Conservation (phyloP, 768 basidiomycete species). For the Rhodosporidiobolus odoratus region DNA sequence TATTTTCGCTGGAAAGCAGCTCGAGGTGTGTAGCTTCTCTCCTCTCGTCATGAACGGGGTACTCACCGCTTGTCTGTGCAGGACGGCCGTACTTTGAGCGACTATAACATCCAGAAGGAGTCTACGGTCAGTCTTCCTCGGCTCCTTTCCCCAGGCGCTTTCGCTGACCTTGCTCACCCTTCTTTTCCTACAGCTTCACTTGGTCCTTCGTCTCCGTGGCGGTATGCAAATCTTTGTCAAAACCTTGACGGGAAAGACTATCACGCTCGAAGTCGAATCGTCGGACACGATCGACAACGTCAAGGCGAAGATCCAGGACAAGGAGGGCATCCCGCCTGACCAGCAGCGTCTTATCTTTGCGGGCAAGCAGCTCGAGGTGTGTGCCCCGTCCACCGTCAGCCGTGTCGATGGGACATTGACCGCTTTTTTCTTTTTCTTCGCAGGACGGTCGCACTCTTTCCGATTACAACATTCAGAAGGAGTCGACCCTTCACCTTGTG, state of each 20-base stretch:
- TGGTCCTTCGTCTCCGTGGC: constrained; percentile 86
- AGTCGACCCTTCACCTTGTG: constrained; percentile 94
- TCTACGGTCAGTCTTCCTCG: constrained; percentile 63
- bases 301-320: constrained; percentile 89
- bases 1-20: constrained; percentile 98
- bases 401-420: no score
- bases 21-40: no score
- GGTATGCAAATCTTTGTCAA: constrained; percentile 82
- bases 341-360: constrained; percentile 86
- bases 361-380: constrained; percentile 77
- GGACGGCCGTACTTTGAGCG: constrained; percentile 75
- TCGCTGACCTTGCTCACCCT: no score
- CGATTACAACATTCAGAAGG: constrained; percentile 98
- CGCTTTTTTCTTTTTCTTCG: no score
- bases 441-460: constrained; percentile 59
- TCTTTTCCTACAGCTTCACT: no score
- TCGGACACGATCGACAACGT: constrained; percentile 88
- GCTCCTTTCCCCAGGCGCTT: no score
- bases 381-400: no score
- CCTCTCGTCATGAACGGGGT: no score
- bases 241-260: constrained; percentile 67
- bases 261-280: constrained; percentile 84
- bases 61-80: constrained; percentile 77
- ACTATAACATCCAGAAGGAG: constrained; percentile 76
- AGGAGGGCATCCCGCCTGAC: constrained; percentile 86